A percentile compares a stretch with the other conserved stretches of the same genome.
phyloP scores from a whole-genome alignment of 176 grass and related monocot species.

The Cenchrus americanus region DNA sequence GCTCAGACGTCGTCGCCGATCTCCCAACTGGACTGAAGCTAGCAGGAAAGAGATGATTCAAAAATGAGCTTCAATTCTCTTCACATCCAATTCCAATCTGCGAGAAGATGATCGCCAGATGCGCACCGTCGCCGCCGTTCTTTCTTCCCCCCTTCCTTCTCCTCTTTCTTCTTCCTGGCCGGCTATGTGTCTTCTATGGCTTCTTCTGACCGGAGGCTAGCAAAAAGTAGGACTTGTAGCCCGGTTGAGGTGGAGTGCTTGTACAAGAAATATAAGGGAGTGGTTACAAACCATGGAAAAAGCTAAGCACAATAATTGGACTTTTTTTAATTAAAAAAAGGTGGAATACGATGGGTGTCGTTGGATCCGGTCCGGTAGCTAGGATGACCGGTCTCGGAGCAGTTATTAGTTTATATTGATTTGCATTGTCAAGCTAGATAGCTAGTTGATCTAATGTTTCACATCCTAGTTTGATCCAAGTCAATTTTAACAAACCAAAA shows the following conservation, averaged over 20 bases:
- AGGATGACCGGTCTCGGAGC: constrained; percentile 8
- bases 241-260: constrained; percentile 50
- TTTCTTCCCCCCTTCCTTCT: neutral
- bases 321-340: constrained; percentile 39
- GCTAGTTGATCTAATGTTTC: neutral
- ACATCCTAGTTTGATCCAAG: constrained; percentile 5
- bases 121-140: neutral
- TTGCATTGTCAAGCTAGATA: neutral
- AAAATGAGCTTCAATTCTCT: constrained; percentile 36
- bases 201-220: constrained; percentile 45
- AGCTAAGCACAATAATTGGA: constrained; percentile 53
- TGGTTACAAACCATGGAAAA: constrained; percentile 63
- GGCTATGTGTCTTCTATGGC: constrained; percentile 33
- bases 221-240: constrained; percentile 43
- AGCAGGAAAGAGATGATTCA: constrained; percentile 7
- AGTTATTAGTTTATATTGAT: constrained; percentile 42
- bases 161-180: constrained; percentile 30
- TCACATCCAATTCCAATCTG: constrained; percentile 6
- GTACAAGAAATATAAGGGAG: constrained; percentile 70
- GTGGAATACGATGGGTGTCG: constrained; percentile 47
- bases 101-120: neutral
- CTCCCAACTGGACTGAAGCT: neutral
- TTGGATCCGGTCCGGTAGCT: constrained; percentile 25
- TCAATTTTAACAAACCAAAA: neutral
- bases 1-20: neutral